Conservation (phyloP, 108 stramenopile genomes). For the Nitzschia sp. region DNA sequence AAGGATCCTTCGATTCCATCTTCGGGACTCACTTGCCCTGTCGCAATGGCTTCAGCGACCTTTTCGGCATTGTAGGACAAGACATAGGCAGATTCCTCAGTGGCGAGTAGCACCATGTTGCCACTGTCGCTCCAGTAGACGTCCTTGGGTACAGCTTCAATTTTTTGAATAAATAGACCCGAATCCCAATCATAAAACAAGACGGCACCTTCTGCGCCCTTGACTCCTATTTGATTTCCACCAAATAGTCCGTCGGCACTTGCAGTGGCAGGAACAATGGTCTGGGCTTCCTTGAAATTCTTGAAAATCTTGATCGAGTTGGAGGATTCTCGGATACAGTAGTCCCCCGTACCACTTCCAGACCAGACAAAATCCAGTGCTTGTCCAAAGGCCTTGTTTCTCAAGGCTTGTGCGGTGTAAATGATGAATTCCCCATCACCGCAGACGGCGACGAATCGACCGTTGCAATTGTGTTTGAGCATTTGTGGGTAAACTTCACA, state of each 20-base stretch:
- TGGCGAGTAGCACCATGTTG: constrained; percentile 90
- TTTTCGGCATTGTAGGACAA: constrained; percentile 84
- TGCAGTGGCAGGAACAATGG: constrained; percentile 86
- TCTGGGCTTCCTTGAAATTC: constrained; percentile 90
- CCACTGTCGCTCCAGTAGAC: constrained; percentile 98
- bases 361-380: constrained; percentile 99
- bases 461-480: constrained; percentile 98
- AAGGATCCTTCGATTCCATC: constrained; percentile 97
- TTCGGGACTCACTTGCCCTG: constrained; percentile 86
- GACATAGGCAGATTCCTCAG: constrained; percentile 91
- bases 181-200: constrained; percentile 97
- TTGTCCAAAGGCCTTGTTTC: constrained; percentile 98
- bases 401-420: constrained; percentile 96
- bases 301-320: constrained; percentile 93
- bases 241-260: constrained; percentile 95
- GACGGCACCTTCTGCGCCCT: constrained; percentile 90
- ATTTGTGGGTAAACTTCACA: constrained; percentile 95
- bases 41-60: constrained; percentile 80
- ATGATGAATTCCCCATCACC: constrained; percentile 99
- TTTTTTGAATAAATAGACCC: constrained; percentile 91
- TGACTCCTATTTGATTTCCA: constrained; percentile 91
- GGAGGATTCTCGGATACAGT: constrained; percentile 94
- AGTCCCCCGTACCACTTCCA: constrained; percentile 94
- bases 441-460: constrained; percentile 96
- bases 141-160: constrained; percentile 93